phyloP scores from a whole-genome alignment of 306 rosid species.

The Corylus heterophylla region DNA sequence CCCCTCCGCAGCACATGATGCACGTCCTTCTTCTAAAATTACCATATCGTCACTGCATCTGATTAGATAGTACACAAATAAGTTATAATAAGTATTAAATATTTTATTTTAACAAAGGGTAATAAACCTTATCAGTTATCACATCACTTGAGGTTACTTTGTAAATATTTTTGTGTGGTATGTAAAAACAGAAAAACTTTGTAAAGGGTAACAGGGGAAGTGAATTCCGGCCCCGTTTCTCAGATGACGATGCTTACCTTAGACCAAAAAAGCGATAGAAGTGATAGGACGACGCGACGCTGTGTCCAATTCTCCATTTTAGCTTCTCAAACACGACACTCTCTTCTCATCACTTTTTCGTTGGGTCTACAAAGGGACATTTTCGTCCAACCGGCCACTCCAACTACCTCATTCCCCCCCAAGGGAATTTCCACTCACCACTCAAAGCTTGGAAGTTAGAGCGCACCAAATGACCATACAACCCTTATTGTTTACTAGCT shows the following conservation, averaged over 20 bases:
- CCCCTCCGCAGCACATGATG: background rate
- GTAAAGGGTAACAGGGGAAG: too few relatives aligned
- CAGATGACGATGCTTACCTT: too few relatives aligned
- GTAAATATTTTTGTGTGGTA: too few relatives aligned
- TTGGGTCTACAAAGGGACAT: slow-evolving; percentile 18
- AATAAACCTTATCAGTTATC: too few relatives aligned
- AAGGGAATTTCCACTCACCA: background rate
- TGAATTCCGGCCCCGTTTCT: too few relatives aligned
- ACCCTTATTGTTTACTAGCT: background rate
- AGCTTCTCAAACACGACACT: slow-evolving; percentile 27
- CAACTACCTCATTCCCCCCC: slow-evolving; percentile 15
- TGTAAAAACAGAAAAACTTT: too few relatives aligned
- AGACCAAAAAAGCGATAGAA: too few relatives aligned
- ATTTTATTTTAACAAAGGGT: too few relatives aligned
- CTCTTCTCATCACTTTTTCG: background rate
- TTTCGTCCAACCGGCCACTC: slow-evolving; percentile 9
- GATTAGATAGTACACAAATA: too few relatives aligned
- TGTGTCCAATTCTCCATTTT: background rate
- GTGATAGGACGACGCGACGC: background rate
- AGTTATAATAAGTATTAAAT: too few relatives aligned
- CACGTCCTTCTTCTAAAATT: background rate
- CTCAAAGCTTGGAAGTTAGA: background rate
- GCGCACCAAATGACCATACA: background rate
- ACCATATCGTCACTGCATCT: background rate
- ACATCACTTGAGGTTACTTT: too few relatives aligned